Percentiles rank a stretch among this genome's conserved stretches.
These are phyloP conservation scores for Podila minutissima DNA, from an alignment of 192 early-diverging fungal genomes.

Conservation along the genomic window DNA sequence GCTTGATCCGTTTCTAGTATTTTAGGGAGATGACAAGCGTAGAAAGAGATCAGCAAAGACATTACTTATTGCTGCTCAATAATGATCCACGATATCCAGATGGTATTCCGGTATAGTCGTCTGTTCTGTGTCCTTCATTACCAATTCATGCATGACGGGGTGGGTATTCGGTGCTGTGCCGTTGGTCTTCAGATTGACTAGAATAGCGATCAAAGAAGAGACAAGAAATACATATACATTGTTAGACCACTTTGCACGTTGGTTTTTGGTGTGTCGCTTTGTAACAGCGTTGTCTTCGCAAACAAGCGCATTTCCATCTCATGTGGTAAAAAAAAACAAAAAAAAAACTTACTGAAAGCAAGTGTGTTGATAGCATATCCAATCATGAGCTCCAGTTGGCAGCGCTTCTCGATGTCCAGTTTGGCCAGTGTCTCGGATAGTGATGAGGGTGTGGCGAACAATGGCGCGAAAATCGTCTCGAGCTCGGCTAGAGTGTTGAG, in stretches of 20 bases:
- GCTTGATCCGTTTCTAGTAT: slow-evolving; percentile 58
- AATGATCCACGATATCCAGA: background rate
- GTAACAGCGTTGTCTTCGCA: background rate
- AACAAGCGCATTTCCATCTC: background rate
- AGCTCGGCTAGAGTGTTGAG: slow-evolving; percentile 20
- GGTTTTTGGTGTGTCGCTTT: no score
- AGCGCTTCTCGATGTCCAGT: slow-evolving; percentile 59
- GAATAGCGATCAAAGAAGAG: slow-evolving; percentile 18
- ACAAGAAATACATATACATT: background rate
- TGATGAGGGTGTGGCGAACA: slow-evolving; percentile 26
- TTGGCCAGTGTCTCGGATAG: slow-evolving; percentile 55
- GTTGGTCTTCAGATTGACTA: slow-evolving; percentile 65
- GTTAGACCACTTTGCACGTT: background rate
- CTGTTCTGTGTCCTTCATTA: slow-evolving; percentile 45
- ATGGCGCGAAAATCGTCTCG: slow-evolving; percentile 26
- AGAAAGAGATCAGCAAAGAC: background rate
- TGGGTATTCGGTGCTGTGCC: slow-evolving; percentile 61
- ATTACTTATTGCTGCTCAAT: background rate
- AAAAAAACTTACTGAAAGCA: slow-evolving; percentile 30
- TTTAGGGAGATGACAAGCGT: background rate
- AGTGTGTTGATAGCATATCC: slow-evolving; percentile 67
- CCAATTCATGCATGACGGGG: slow-evolving; percentile 65
- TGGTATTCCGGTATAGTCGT: background rate
- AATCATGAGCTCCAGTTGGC: slow-evolving; percentile 64
- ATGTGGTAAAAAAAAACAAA: background rate